A percentile compares a stretch with the other conserved stretches of the same genome.
Evolutionary conservation across 352 stramenopile genomes (phyloP).

Genomic region (Globisporangium canariense): DNA sequence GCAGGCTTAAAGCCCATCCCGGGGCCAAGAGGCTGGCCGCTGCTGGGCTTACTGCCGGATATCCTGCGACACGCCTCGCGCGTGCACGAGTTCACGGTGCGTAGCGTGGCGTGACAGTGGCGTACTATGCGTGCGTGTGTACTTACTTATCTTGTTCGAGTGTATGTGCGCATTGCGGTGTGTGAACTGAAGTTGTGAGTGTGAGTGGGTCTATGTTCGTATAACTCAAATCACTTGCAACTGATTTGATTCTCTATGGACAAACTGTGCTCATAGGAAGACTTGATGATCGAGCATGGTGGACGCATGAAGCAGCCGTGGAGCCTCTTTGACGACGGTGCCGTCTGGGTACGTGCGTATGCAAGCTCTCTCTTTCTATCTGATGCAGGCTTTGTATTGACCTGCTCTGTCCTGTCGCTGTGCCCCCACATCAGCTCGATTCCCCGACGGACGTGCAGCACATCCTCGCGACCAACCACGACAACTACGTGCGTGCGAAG

Average conservation of each 20-base stretch:
- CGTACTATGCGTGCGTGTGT: neutral
- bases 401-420: too few relatives aligned
- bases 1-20: slow-evolving; percentile 13
- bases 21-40: slow-evolving; percentile 7
- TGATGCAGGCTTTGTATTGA: too few relatives aligned
- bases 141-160: neutral
- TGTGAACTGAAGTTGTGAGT: too few relatives aligned
- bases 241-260: too few relatives aligned
- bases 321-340: slow-evolving; percentile 62
- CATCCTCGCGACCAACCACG: slow-evolving; percentile 55
- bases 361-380: too few relatives aligned
- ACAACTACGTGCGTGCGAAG: slow-evolving; percentile 61
- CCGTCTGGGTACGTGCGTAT: slow-evolving; percentile 38
- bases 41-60: slow-evolving; percentile 12
- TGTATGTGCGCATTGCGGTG: neutral
- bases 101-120: neutral
- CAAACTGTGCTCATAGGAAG: too few relatives aligned
- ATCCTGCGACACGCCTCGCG: slow-evolving; percentile 8
- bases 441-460: slow-evolving; percentile 25
- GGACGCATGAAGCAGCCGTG: slow-evolving; percentile 59
- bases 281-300: too few relatives aligned
- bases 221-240: neutral
- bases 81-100: slow-evolving; percentile 17
- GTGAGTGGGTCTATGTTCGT: neutral
- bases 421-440: slow-evolving; percentile 29